These are phyloP conservation scores for Starmera dryadoides DNA, from an alignment of 805 yeast species.

Conservation along the genomic window DNA sequence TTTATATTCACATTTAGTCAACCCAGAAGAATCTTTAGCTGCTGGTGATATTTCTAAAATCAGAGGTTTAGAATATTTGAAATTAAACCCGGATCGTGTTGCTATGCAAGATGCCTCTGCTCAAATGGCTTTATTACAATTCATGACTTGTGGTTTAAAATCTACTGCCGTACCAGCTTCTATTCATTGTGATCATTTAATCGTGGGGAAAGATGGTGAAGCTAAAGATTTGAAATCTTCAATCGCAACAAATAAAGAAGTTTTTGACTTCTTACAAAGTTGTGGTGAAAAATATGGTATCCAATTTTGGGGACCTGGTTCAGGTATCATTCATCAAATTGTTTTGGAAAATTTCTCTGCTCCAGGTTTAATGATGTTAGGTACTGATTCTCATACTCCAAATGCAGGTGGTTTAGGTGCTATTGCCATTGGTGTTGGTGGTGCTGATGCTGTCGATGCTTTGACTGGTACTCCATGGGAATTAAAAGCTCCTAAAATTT, in stretches of 20 bases:
- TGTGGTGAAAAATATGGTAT: constrained; percentile 95
- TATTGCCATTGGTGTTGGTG: constrained; percentile 98
- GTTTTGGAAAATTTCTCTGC: constrained; percentile 93
- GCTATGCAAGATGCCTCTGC: constrained; percentile 99
- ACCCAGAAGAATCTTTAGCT: constrained; percentile 78
- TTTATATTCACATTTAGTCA: constrained; percentile 83
- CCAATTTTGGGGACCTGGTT: constrained; percentile 99
- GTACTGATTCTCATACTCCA: constrained; percentile 97
- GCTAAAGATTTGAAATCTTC: constrained; percentile 75
- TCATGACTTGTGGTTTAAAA: constrained; percentile 93
- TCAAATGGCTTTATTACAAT: constrained; percentile 97
- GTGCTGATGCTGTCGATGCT: constrained; percentile 98
- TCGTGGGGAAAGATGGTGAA: constrained; percentile 95
- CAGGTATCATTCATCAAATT: constrained; percentile 98
- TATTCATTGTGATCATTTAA: constrained; percentile 96
- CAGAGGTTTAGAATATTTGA: constrained; percentile 86
- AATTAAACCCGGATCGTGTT: constrained; percentile 93
- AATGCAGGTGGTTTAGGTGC: constrained; percentile 98
- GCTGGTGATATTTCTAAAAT: constrained; percentile 43
- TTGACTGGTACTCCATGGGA: constrained; percentile 95
- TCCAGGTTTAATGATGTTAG: constrained; percentile 95
- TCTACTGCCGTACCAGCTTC: constrained; percentile 89
- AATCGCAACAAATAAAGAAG: constrained; percentile 84
- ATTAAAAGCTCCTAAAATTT: constrained; percentile 90
- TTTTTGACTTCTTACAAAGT: constrained; percentile 86